Evolutionary conservation across 768 basidiomycete genomes (phyloP), one percentile per base, ranked within the genome.

Genomic region (Pulveroboletus sp.): DNA sequence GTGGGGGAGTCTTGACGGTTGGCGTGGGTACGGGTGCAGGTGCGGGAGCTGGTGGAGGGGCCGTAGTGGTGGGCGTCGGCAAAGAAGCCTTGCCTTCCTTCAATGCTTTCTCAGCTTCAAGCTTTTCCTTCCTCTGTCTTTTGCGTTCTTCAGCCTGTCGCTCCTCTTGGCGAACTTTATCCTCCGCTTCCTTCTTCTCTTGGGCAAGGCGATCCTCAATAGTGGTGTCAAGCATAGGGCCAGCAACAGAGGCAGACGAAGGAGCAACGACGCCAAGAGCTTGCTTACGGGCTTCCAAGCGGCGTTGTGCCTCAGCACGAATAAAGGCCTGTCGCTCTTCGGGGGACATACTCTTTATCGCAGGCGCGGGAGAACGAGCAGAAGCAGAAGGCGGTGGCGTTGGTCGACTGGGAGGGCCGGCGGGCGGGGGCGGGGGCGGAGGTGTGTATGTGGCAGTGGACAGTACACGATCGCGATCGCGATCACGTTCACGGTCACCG

Each of bases 131-230:
- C 39, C 95, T 76, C 37, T 80, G 65, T 43, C 76, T 76, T 60
- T 93, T 90, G 49, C 93, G 75, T 53, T 89, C 89, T 56, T 86
- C 86, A 2, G 87, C 86, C 58, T 88, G 83, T 54, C 77, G 77
- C 66, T 96, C 93, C 0, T 92, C 93, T 42, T 76, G 71, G 49
- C 75, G 78, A 0, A 80, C 81, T 66, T 89, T 91, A 65, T 91
- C 89, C 56, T 93, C 93, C 0, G 94, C 94, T 63, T 96, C 95
- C 63, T 79, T 83, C 74, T 86, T 89, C 62, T 98, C 95, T 58
- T 83, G 76, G 33, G 80, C 83, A 6, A 98, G 76, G 9, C 94
- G 74, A 56, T 93, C 89, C 63, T 92, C 88, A 3, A 96, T 91
- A 46, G 76, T 79, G 7, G 80, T 84, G 65, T 96, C 94, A 9